Conservation (phyloP, 78 protist genomes). For the Dictyostelium citrinum region DNA sequence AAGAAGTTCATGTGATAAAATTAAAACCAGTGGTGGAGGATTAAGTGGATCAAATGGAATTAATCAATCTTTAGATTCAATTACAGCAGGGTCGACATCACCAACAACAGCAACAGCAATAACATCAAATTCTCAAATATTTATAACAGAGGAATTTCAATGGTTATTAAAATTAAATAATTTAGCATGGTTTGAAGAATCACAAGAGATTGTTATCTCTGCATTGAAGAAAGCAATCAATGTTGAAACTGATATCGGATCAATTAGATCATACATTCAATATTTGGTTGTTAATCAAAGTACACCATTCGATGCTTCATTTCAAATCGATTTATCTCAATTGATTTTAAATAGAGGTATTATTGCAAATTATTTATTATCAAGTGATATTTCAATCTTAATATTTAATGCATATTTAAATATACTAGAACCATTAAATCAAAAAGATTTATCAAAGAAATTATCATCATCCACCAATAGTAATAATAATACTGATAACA, state of each 20-base stretch:
- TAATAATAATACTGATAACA: background rate
- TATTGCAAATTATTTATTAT: constrained; percentile 8
- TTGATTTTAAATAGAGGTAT: constrained; percentile 3
- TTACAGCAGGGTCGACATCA: background rate
- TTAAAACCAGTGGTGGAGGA: background rate
- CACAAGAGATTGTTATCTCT: background rate
- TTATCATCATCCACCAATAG: background rate
- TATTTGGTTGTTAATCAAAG: background rate
- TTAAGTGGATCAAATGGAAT: background rate
- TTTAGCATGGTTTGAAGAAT: constrained; percentile 18
- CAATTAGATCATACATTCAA: constrained; percentile 26
- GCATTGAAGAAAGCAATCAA: constrained; percentile 12
- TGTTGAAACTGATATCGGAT: constrained; percentile 9
- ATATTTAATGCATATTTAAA: background rate
- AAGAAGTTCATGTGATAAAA: background rate
- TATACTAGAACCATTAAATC: background rate
- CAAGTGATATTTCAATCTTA: background rate
- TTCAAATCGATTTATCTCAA: background rate
- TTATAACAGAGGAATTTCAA: constrained; percentile 10
- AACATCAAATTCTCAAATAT: background rate
- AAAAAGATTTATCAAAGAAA: background rate
- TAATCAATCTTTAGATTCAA: background rate
- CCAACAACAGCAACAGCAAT: background rate
- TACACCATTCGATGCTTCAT: background rate
- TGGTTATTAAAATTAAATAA: constrained; percentile 5